Conservation (phyloP, 1,139 yeast species). For the Yamadazyma dushanensis region DNA sequence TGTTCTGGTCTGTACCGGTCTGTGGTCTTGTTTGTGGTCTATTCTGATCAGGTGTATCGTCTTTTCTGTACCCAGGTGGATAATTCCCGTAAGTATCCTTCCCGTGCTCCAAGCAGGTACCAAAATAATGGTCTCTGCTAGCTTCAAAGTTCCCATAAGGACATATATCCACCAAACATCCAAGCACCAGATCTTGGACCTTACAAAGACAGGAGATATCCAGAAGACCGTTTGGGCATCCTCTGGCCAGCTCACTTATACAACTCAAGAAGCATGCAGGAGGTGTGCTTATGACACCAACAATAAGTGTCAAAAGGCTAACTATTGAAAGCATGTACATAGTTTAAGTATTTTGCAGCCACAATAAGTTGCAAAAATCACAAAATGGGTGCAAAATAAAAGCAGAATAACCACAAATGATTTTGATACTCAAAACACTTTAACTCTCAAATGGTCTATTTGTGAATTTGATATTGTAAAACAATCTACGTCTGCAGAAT, state of each 20-base stretch:
- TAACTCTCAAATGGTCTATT: too few species aligned
- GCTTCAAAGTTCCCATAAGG: conserved; percentile 48
- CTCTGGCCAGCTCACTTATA: conserved; percentile 35
- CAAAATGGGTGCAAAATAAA: too few species aligned
- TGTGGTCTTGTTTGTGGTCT: background rate
- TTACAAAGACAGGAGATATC: conserved; percentile 46
- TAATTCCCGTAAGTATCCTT: conserved; percentile 16
- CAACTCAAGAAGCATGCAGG: conserved; percentile 57
- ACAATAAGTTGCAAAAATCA: background rate
- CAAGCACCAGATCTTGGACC: conserved; percentile 35
- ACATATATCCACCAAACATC: conserved; percentile 50
- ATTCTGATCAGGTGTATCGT: background rate
- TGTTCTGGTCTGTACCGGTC: conserved; percentile 1
- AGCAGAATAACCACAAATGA: too few species aligned
- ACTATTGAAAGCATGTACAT: conserved; percentile 1
- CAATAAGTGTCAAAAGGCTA: too few species aligned
- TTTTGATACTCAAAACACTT: too few species aligned
- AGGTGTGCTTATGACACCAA: conserved; percentile 33
- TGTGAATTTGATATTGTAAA: too few species aligned
- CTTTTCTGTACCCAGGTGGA: conserved; percentile 12
- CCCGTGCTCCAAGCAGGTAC: conserved; percentile 50
- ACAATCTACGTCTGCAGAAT: too few species aligned
- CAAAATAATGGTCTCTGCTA: conserved; percentile 55
- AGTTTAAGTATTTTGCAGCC: conserved; percentile 5
- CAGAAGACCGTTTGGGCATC: conserved; percentile 29